Evolutionary conservation across 2,329 filamentous ascomycete species (phyloP).

Genomic region (Microdochium trichocladiopsis): DNA sequence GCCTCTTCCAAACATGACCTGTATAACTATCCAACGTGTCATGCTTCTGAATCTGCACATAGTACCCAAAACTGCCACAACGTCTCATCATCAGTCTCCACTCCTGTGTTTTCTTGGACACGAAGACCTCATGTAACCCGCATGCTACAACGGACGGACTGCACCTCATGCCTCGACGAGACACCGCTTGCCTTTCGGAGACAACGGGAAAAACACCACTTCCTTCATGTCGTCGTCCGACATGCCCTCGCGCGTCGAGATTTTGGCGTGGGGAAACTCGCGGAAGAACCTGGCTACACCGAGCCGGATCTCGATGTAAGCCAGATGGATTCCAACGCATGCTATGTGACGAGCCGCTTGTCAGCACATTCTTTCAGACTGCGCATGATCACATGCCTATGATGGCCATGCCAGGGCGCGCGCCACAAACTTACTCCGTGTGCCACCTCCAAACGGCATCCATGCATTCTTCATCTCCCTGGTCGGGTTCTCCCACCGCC

Average conservation of each 20-base stretch:
- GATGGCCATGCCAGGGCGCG: background rate
- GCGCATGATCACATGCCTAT: too few relatives aligned
- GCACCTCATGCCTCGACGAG: slow-evolving; percentile 7
- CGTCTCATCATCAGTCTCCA: too few relatives aligned
- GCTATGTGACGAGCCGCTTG: slow-evolving; percentile 5
- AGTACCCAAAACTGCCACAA: too few relatives aligned
- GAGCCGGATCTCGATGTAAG: slow-evolving; percentile 44
- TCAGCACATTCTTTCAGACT: too few relatives aligned
- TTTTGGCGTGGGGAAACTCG: slow-evolving; percentile 23
- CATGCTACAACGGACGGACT: too few relatives aligned
- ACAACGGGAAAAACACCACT: slow-evolving; percentile 17
- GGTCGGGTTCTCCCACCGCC: slow-evolving; percentile 23
- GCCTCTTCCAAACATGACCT: too few relatives aligned
- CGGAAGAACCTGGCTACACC: slow-evolving; percentile 41
- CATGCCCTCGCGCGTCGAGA: slow-evolving; percentile 19
- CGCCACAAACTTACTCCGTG: slow-evolving; percentile 24
- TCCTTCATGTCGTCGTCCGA: slow-evolving; percentile 20
- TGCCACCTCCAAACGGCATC: slow-evolving; percentile 45
- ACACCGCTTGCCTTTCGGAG: slow-evolving; percentile 17
- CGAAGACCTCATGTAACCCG: too few relatives aligned
- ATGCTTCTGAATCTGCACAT: too few relatives aligned
- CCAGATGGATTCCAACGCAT: slow-evolving; percentile 49
- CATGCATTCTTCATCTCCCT: slow-evolving; percentile 38
- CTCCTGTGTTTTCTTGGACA: too few relatives aligned
- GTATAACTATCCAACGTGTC: too few relatives aligned